Evolutionary conservation across 345 rosid species (phyloP).

Genomic region (Populus pruinosa): DNA sequence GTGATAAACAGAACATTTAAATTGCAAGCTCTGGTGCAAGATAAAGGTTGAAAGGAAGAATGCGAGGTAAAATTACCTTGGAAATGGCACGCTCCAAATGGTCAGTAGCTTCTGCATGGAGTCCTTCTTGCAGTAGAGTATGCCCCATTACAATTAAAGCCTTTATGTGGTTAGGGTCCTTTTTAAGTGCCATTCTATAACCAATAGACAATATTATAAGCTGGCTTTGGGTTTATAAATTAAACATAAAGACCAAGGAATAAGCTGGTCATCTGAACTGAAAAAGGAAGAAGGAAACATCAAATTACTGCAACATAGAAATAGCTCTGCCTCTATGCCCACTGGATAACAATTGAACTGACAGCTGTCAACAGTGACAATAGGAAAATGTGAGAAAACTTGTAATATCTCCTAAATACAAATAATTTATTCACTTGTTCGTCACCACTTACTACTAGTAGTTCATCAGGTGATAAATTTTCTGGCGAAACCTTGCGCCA

Average conservation of each 20-base stretch:
- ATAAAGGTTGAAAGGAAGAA: not conserved
- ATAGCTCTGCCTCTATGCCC: conserved; percentile 54
- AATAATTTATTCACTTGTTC: conserved; percentile 7
- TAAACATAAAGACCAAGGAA: no score
- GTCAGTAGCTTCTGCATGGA: conserved; percentile 51
- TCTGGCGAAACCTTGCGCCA: conserved; percentile 29
- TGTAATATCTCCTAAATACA: conserved; percentile 5
- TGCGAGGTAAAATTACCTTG: conserved; percentile 32
- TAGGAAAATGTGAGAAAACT: conserved; percentile 17
- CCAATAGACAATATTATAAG: conserved; percentile 9
- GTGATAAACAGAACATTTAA: not conserved
- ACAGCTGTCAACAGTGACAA: conserved; percentile 54
- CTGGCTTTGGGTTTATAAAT: no score
- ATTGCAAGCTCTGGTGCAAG: not conserved
- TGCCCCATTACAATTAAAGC: conserved; percentile 74
- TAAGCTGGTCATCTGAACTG: not conserved
- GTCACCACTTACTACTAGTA: conserved; percentile 56
- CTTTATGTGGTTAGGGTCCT: conserved; percentile 61
- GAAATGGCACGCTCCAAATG: conserved; percentile 67
- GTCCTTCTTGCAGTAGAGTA: conserved; percentile 55
- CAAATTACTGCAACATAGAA: conserved; percentile 51
- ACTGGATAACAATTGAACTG: conserved; percentile 49
- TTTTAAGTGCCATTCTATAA: conserved; percentile 64
- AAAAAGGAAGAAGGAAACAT: not conserved
- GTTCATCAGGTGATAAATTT: conserved; percentile 50